Conservation (phyloP, 2,329 filamentous ascomycete genomes). For the Sporothrix pallida region DNA sequence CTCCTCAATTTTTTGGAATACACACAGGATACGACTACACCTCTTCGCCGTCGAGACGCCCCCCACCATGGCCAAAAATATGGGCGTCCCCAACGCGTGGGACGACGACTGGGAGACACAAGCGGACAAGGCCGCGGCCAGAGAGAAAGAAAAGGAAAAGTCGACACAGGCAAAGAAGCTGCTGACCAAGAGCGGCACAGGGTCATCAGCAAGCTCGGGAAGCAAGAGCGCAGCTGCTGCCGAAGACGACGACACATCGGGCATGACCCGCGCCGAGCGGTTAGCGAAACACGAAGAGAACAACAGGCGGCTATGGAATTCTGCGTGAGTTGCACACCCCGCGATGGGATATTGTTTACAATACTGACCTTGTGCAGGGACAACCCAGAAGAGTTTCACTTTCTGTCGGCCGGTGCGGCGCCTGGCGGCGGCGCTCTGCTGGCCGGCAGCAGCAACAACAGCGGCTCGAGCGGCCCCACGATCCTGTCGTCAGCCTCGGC, state of each 20-base stretch:
- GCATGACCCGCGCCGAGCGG: conserved; percentile 74
- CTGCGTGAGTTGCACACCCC: conserved; percentile 66
- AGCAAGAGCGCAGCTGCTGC: not conserved
- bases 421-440: conserved; percentile 3
- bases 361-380: conserved; percentile 60
- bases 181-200: not conserved
- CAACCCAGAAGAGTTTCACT: conserved; percentile 74
- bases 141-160: conserved; percentile 40
- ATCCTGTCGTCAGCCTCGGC: conserved; percentile 65
- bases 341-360: not conserved
- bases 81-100: conserved; percentile 75
- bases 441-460: conserved; percentile 9
- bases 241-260: conserved; percentile 43
- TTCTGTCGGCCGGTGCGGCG: conserved; percentile 55
- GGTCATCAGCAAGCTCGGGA: not conserved
- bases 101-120: conserved; percentile 86
- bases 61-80: conserved; percentile 52
- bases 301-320: conserved; percentile 86
- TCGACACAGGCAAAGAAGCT: conserved; percentile 4
- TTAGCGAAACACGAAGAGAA: conserved; percentile 80
- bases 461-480: conserved; percentile 46
- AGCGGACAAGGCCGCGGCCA: conserved; percentile 62
- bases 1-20: not conserved
- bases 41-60: not conserved
- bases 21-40: not conserved